A percentile compares a stretch with the other conserved stretches of the same genome.
Evolutionary conservation across 305 asterid species (phyloP).

Genomic region (Fraxinus sp.): DNA sequence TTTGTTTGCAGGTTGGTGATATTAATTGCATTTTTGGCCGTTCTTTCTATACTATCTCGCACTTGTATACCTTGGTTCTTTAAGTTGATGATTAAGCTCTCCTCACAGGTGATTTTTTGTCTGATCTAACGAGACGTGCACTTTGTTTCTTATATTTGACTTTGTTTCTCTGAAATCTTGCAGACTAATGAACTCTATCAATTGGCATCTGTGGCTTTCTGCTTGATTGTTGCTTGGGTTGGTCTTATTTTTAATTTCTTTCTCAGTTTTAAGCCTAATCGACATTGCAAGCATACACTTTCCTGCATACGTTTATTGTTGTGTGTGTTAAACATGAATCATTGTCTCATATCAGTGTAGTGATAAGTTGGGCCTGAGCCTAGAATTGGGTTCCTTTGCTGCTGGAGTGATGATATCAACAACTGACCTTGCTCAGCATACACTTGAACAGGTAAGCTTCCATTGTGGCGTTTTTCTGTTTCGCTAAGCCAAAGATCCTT

Average conservation of each 20-base stretch:
- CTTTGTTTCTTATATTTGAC: constrained; percentile 31
- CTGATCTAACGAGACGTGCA: constrained; percentile 22
- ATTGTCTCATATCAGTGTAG: constrained; percentile 55
- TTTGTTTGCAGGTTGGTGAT: constrained; percentile 56
- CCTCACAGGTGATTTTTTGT: constrained; percentile 59
- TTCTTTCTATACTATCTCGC: constrained; percentile 54
- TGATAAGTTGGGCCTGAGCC: constrained; percentile 69
- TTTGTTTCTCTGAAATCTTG: constrained; percentile 33
- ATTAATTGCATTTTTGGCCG: constrained; percentile 50
- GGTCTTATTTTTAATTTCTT: constrained; percentile 38
- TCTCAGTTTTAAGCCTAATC: constrained; percentile 22
- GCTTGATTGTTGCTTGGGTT: constrained; percentile 86
- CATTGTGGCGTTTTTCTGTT: neutral
- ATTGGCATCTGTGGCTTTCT: constrained; percentile 76
- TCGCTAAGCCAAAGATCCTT: neutral
- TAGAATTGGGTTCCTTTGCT: constrained; percentile 79
- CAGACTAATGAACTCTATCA: constrained; percentile 87
- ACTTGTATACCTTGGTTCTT: constrained; percentile 72
- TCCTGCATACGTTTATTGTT: neutral
- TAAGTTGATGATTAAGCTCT: constrained; percentile 74
- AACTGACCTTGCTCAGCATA: constrained; percentile 65
- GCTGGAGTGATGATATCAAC: constrained; percentile 84
- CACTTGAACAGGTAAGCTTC: constrained; percentile 62
- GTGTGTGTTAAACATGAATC: constrained; percentile 7
- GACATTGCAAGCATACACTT: neutral